Evolutionary conservation across 345 rosid species (phyloP).

Genomic region (Melaleuca quinquenervia): DNA sequence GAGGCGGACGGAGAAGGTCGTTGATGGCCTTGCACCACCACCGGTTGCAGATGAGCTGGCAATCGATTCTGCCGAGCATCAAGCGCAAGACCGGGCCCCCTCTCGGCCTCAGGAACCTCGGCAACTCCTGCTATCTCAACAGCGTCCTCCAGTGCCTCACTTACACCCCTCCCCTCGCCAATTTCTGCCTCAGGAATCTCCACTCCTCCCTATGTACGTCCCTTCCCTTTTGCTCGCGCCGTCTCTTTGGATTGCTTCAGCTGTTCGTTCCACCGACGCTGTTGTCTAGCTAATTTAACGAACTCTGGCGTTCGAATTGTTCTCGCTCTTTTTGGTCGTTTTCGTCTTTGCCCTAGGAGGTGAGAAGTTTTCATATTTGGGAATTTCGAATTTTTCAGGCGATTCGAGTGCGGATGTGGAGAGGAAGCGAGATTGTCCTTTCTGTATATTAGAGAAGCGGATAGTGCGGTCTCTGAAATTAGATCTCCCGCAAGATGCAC

Average conservation of each 20-base stretch:
- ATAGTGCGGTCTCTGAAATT: conserved; percentile 65
- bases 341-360: not conserved
- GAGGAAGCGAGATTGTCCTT: conserved; percentile 73
- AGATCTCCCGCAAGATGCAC: conserved; percentile 54
- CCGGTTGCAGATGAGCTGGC: conserved; percentile 90
- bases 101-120: conserved; percentile 84
- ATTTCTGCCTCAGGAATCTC: conserved; percentile 73
- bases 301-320: not conserved
- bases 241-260: not conserved
- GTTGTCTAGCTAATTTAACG: not conserved
- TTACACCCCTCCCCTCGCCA: conserved; percentile 95
- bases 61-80: conserved; percentile 74
- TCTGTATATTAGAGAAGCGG: conserved; percentile 75
- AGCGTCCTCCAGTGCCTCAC: conserved; percentile 85
- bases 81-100: conserved; percentile 77
- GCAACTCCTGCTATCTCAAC: conserved; percentile 95
- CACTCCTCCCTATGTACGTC: conserved; percentile 76
- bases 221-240: not conserved
- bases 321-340: not conserved
- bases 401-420: conserved; percentile 46
- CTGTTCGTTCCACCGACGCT: not conserved
- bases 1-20: conserved; percentile 6
- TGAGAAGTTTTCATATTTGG: not conserved
- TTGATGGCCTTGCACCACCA: conserved; percentile 19
- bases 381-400: conserved; percentile 19